Conservation (phyloP, 2,329 filamentous ascomycete species). For the Triangularia setosa region DNA sequence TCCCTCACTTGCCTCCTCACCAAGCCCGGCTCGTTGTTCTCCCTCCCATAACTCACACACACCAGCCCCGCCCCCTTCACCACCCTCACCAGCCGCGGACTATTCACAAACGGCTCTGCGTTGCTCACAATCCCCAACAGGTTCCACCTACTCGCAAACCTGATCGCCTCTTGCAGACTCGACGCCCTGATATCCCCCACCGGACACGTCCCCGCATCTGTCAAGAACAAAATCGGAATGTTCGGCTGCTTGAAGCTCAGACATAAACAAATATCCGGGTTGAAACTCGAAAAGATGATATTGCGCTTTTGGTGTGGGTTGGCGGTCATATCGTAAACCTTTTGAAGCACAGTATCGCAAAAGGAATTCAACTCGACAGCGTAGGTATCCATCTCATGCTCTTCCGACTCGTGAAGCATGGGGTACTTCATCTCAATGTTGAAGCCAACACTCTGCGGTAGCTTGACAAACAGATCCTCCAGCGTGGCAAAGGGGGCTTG, state of each 20-base stretch:
- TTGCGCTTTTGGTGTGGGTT: slow-evolving; percentile 57
- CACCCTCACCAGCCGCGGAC: slow-evolving; percentile 81
- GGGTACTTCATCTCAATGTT: slow-evolving; percentile 99
- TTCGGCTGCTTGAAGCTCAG: slow-evolving; percentile 96
- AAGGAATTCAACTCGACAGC: slow-evolving; percentile 95
- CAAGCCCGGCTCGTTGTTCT: slow-evolving; percentile 84
- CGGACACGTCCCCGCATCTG: slow-evolving; percentile 74
- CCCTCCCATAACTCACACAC: slow-evolving; percentile 86
- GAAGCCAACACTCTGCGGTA: slow-evolving; percentile 83
- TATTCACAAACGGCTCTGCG: slow-evolving; percentile 84
- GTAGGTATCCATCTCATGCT: slow-evolving; percentile 95
- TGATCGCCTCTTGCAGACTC: slow-evolving; percentile 89
- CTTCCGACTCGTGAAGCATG: slow-evolving; percentile 92
- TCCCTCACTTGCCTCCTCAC: slow-evolving; percentile 90
- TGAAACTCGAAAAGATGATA: slow-evolving; percentile 95
- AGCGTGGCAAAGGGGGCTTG: slow-evolving; percentile 94
- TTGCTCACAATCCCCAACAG: slow-evolving; percentile 84
- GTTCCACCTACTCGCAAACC: slow-evolving; percentile 94
- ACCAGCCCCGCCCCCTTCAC: slow-evolving; percentile 93
- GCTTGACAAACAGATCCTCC: slow-evolving; percentile 83
- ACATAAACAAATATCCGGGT: slow-evolving; percentile 92
- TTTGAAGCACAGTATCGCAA: slow-evolving; percentile 85
- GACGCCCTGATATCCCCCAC: slow-evolving; percentile 88
- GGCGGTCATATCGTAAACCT: slow-evolving; percentile 81
- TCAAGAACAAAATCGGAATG: slow-evolving; percentile 92